Conservation (phyloP, 2,329 filamentous ascomycete genomes). For the Colletotrichum costaricense region DNA sequence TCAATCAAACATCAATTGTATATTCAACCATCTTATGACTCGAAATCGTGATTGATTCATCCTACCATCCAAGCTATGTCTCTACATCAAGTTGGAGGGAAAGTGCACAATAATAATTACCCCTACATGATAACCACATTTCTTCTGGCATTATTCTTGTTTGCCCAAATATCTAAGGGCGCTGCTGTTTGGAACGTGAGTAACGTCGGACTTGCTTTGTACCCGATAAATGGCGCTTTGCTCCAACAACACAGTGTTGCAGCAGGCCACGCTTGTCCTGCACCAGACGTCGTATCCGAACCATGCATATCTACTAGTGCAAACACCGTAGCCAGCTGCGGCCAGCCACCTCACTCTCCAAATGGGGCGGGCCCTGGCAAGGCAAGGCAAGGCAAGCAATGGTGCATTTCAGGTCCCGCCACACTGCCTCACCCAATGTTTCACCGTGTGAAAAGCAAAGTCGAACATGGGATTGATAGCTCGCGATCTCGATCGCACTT, state of each 20-base stretch:
- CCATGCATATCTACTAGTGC: background rate
- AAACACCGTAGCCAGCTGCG: background rate
- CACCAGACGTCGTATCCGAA: background rate
- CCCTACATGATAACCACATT: too few relatives aligned
- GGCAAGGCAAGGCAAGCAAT: background rate
- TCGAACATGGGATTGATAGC: background rate
- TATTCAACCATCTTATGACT: background rate
- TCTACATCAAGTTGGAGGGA: too few relatives aligned
- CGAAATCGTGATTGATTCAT: too few relatives aligned
- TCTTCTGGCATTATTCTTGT: too few relatives aligned
- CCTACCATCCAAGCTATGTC: too few relatives aligned
- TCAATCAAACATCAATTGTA: constrained; percentile 10
- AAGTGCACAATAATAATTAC: too few relatives aligned
- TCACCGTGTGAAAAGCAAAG: constrained; percentile 25
- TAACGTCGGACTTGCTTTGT: background rate
- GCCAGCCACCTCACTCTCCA: background rate
- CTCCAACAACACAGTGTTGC: background rate
- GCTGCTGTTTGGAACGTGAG: background rate
- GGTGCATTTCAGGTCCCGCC: constrained; percentile 10
- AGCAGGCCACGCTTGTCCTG: background rate
- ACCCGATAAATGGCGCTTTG: background rate
- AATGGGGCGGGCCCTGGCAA: background rate
- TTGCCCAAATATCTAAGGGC: background rate
- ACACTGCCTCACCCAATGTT: constrained; percentile 22
- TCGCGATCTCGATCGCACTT: background rate